These are phyloP conservation scores for Poteriospumella lacustris DNA, from an alignment of 108 stramenopile species.

Conservation along the genomic window DNA sequence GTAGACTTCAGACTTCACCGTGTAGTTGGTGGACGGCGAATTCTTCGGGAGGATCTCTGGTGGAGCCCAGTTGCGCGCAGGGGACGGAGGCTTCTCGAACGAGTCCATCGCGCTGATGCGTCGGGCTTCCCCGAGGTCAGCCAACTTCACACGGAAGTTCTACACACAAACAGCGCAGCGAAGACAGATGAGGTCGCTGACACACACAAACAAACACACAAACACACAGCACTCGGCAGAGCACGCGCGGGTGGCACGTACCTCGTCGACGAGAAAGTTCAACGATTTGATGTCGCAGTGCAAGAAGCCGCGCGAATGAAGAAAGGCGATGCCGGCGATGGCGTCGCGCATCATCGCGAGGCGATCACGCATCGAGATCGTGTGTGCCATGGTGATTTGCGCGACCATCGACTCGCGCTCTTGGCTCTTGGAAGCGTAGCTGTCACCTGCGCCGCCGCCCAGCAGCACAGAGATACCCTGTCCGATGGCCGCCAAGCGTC, in stretches of 20 bases:
- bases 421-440: no score
- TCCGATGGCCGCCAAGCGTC: no score
- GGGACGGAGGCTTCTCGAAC: not conserved
- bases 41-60: constrained; percentile 22
- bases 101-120: not conserved
- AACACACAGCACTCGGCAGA: no score
- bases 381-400: no score
- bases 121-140: constrained; percentile 34
- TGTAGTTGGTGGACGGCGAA: not conserved
- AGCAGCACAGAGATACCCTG: no score
- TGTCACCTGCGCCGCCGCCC: no score
- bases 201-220: not conserved
- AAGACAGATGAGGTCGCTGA: not conserved
- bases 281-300: constrained; percentile 35
- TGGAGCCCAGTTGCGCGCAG: constrained; percentile 25
- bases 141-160: constrained; percentile 29
- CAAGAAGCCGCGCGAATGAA: constrained; percentile 12
- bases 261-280: constrained; percentile 35
- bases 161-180: not conserved
- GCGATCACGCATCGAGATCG: no score
- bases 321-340: constrained; percentile 7
- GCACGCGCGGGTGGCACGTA: no score
- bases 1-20: constrained; percentile 4
- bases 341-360: constrained; percentile 4
- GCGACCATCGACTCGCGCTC: no score